Base-by-base conservation (phyloP, 2,329 filamentous ascomycete genomes). In the Aschersonia sp. region DNA sequence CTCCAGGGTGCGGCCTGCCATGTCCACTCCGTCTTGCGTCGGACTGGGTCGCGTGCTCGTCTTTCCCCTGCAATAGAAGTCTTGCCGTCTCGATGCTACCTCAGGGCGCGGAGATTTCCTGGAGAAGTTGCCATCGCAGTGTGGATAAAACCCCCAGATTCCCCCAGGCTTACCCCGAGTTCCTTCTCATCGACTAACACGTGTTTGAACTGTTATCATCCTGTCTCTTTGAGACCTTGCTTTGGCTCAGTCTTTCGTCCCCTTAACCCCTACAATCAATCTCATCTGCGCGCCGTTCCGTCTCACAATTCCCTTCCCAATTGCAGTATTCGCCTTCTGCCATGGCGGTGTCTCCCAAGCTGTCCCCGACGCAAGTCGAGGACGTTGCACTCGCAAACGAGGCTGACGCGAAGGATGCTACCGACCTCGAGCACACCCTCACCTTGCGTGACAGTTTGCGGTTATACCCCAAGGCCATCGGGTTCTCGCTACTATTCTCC, bases 401-500 rank as follows among this genome's bases (percentile, higher is more conserved):
- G 40, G 11, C 40, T 4, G 43, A 45, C 32, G 47, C 47, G 30
- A 45, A 30, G 8, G n/a, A 41, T 29, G 47, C 47, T n/a, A 43
- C 47, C n/a, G 44, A 44, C 5, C 22, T 45, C 4, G 56, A 59
- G 46, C 60, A 62, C 37, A 52, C 52, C 37, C 52, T 60, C 2
- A 52, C 56, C 5, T 48, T 59, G 8, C 43, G 52, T 4, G 50
- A 60, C 10, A 60, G 60, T 2, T 49, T 63, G 4, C 50, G 52
- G 1, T 51, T 52, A 42, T 61, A 62, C 49, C 62, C 58, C 22
- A 57, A 59, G 55, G 64, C 64, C 1, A 57, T 66, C 30, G 49
- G 57, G 9, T 66, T 62, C 62, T 63, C 60, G 29, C 52, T 65
- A 6, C 45, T 62, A 9, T 51, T 67, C 8, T 64, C 62, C 30